phyloP scores from a whole-genome alignment of 1,139 yeast genomes.

The Protomyces pachydermus region DNA sequence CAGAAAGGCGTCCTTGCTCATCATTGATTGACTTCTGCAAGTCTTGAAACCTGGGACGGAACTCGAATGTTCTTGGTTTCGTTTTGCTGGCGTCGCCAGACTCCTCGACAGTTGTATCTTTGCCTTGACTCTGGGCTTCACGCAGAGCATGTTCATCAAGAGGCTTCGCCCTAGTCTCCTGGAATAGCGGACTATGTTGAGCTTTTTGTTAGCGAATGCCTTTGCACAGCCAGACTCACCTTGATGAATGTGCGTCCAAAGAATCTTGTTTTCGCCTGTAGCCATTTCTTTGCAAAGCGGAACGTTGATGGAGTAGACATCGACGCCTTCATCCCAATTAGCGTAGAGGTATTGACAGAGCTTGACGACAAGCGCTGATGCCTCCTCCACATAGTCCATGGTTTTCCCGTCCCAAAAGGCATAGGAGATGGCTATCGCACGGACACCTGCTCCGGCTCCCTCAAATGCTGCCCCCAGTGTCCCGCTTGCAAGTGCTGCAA shows the following conservation, averaged over 20 bases:
- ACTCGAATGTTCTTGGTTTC: constrained; percentile 37
- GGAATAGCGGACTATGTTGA: constrained; percentile 32
- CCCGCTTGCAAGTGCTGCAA: constrained; percentile 88
- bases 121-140: constrained; percentile 47
- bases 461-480: constrained; percentile 98
- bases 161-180: constrained; percentile 56
- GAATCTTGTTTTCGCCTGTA: constrained; percentile 52
- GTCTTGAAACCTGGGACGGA: constrained; percentile 2
- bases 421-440: constrained; percentile 9
- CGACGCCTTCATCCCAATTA: constrained; percentile 56
- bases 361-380: constrained; percentile 62
- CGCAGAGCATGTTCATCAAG: constrained; percentile 61
- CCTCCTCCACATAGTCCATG: constrained; percentile 54
- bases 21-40: constrained; percentile 1
- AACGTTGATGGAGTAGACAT: constrained; percentile 75
- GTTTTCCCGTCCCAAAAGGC: constrained; percentile 46
- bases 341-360: constrained; percentile 55
- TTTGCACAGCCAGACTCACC: constrained; percentile 45
- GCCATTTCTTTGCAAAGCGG: constrained; percentile 59
- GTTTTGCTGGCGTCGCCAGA: constrained; percentile 39
- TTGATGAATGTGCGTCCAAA: constrained; percentile 73
- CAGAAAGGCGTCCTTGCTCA: constrained; percentile 5
- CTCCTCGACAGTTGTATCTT: constrained; percentile 46
- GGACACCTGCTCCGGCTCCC: constrained; percentile 52
- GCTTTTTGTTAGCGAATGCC: constrained; percentile 33